A percentile compares a stretch with the other conserved stretches of the same genome.
Evolutionary conservation across 75 land plant genomes (phyloP).

Genomic region (Cunninghamia lanceolata): DNA sequence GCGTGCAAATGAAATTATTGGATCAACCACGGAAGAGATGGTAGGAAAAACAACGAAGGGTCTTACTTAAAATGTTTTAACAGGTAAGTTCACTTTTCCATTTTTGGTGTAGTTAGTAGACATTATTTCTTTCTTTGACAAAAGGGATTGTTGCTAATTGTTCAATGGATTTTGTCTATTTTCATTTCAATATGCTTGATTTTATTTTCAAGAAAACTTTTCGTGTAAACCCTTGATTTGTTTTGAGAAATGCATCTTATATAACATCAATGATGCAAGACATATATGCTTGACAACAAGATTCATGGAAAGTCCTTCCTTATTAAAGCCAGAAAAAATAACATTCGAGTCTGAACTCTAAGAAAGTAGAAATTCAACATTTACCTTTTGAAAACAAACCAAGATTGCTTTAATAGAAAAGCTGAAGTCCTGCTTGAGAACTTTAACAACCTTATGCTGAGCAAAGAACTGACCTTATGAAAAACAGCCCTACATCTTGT

Average conservation of each 20-base stretch:
- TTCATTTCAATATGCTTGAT: neutral
- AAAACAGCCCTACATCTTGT: too few relatives aligned
- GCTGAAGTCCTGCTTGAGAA: neutral
- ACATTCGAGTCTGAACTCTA: neutral
- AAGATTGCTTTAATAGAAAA: neutral
- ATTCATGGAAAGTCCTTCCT: neutral
- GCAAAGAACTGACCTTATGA: too few relatives aligned
- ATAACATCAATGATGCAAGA: neutral
- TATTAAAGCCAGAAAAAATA: neutral
- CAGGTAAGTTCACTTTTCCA: neutral
- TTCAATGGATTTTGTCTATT: neutral
- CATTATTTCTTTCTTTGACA: neutral
- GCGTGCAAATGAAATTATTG: slow-evolving; percentile 88
- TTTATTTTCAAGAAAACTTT: neutral
- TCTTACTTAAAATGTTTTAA: neutral
- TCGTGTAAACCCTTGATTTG: neutral
- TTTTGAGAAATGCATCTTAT: neutral
- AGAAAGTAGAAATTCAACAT: too few relatives aligned
- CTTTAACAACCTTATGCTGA: too few relatives aligned
- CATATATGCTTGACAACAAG: neutral
- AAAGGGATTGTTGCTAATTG: neutral
- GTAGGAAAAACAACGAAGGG: slow-evolving; percentile 52
- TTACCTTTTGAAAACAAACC: too few relatives aligned
- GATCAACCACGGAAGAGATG: slow-evolving; percentile 87
- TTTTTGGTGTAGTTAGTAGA: neutral